Base-by-base conservation (phyloP, 1,284 basidiomycete species). In the Xanthoconium separans region DNA sequence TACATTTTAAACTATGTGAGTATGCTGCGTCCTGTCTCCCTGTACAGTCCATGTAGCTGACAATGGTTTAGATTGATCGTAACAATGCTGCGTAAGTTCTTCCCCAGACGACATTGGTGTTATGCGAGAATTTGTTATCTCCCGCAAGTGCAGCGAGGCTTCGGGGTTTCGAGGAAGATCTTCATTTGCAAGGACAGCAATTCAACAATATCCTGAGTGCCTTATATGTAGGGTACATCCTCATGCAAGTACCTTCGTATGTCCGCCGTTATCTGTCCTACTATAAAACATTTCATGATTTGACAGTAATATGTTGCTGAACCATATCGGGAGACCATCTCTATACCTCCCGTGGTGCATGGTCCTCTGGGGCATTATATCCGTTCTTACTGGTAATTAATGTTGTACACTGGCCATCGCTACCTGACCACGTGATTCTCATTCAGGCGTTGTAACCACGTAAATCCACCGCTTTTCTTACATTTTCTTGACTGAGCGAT, bases 311-410 rank as follows among this genome's bases (percentile, higher is more conserved):
- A 87, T 89, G 78, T 81, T 88, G 58, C 65, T 92, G 50, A 86
- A 89, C 63, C 76, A 79, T 58, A 80, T 87, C 46, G 88, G 87
- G 44, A 82, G 77, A 60, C 91, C 91, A 0, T 91, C 89, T 0
- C 64, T 89, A 49, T 93, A 91, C 70, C 76, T 93, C 10, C 85
- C 89, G 0, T 60, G 64, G 45, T 90, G 86, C 60, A 91, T 93
- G 84, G 71, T 77, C 24, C 61, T 85, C 50, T 92, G 89, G 89
- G 89, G 89, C 6, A 69, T 75, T 16, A 77, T 91, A 24, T 87
- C 85, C 27, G 71, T 80, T 41, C 70, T 83, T 16, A 91, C 83
- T 57, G 86, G 85, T 45, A 75, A 52, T 46, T 45, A 37, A 18
- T n/a, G 10, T 44, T 51, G 6, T 15, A 47, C 40, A 15, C 30